Percentiles rank a stretch among this genome's conserved stretches.
These are phyloP conservation scores for Batrachochytrium dendrobatidis DNA, from an alignment of 371 early-diverging fungal genomes.

Conservation along the genomic window DNA sequence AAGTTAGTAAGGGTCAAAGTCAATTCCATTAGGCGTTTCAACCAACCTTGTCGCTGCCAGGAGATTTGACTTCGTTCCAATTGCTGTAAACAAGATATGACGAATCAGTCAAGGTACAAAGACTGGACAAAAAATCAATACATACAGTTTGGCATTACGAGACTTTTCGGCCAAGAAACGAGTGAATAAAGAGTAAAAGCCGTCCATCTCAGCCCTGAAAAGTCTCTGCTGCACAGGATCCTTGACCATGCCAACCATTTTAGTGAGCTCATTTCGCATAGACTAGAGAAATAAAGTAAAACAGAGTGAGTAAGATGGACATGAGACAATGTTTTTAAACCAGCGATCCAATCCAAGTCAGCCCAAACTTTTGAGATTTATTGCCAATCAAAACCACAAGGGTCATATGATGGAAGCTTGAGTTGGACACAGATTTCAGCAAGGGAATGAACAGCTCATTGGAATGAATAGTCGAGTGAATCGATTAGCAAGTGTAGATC, in stretches of 20 bases:
- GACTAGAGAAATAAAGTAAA: constrained; percentile 15
- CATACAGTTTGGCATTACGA: constrained; percentile 79
- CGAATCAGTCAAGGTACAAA: neutral
- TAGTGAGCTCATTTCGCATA: constrained; percentile 41
- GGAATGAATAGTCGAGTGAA: no score
- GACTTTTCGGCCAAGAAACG: constrained; percentile 74
- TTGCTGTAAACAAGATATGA: constrained; percentile 50
- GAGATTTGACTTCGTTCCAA: constrained; percentile 91
- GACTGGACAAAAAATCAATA: constrained; percentile 7
- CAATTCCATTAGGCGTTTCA: no score
- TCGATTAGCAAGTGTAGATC: no score
- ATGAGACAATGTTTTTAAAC: neutral
- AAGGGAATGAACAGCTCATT: no score
- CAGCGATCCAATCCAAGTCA: constrained; percentile 10
- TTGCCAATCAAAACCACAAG: no score
- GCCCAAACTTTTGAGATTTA: no score
- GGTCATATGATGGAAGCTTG: no score
- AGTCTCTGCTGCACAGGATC: constrained; percentile 19
- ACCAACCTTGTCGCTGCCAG: constrained; percentile 66
- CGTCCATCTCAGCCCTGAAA: constrained; percentile 62
- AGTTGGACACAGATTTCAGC: no score
- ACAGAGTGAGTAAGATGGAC: neutral
- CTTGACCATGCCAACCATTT: constrained; percentile 29
- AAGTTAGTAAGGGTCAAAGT: neutral
- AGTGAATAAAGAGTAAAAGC: constrained; percentile 82